Base-by-base conservation (phyloP, 1,284 basidiomycete species). In the Malassezia psittaci region DNA sequence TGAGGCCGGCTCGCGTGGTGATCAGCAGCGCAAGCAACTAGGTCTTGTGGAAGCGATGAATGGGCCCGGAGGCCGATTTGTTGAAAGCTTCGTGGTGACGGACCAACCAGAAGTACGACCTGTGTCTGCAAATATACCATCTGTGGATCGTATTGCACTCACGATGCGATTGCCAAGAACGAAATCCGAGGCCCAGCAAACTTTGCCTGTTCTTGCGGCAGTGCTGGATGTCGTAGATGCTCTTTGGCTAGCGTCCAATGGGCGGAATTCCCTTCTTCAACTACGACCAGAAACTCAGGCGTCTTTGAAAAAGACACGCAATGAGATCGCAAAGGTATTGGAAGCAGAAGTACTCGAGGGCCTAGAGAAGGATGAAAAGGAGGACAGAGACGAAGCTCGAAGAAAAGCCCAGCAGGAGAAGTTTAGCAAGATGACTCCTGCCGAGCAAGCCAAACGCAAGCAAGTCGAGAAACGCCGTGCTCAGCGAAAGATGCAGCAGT, bases 391-490 rank as follows among this genome's bases (percentile, higher is more conserved):
- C 37, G 66, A 65, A 50, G 68, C 64, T 33, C 66, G 63, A 54
- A 53, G 61, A n/a, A 62, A 65, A 45, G 67, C 62, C 6, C 64
- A 68, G 34, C 64, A 64, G 59, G 63, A 62, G 13, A 69, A 70
- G 60, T 61, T 72, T 21, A 66, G 66, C 37, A 67, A 66, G 56
- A 51, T 74, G 19, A 57, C 52, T 34, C 68, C 67, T 11, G 65
- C 67, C 10, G 72, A 74, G 48, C 72, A 74, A 60, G 70, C 63
- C 13, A 68, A 66, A 64, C 49, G 65, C 18, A 70, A 65, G 57
- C 65, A 73, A 43, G 41, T 74, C 24, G 70, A 73, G 54, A 60
- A 66, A 58, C 68, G 69, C 59, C 46, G 72, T 16, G 61, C 58
- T 21, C 54, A 63, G 60, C 65, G 67, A 52, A 74, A 72, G 56